phyloP scores from a whole-genome alignment of 805 yeast species.

The Allodekkera sacchari region DNA sequence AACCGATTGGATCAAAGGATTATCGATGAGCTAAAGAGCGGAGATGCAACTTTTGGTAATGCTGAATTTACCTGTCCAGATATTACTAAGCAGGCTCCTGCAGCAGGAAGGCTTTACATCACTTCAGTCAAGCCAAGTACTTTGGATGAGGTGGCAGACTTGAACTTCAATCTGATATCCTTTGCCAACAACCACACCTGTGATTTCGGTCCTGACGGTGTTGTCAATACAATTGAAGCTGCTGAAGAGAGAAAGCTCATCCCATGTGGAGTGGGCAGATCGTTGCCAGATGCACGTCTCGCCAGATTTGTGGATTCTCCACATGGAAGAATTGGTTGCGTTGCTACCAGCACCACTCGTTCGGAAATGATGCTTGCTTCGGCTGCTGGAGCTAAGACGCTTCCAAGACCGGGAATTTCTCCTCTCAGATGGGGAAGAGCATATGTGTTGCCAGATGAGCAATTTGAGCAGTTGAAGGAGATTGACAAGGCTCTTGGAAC shows the following conservation, averaged over 20 bases:
- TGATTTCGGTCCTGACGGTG: constrained; percentile 21
- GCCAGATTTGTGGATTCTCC: constrained; percentile 19
- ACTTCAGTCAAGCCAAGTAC: constrained; percentile 18
- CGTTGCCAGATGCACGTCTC: constrained; percentile 17
- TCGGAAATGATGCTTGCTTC: constrained; percentile 21
- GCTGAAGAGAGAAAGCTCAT: constrained; percentile 16
- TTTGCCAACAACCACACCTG: constrained; percentile 22
- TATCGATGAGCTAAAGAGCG: constrained; percentile 12
- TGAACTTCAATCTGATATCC: constrained; percentile 17
- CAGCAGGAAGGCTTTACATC: constrained; percentile 18
- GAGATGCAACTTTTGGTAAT: constrained; percentile 20
- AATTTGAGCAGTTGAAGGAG: constrained; percentile 16
- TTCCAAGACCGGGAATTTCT: constrained; percentile 21
- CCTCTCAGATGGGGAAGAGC: constrained; percentile 21
- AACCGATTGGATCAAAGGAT: constrained; percentile 19
- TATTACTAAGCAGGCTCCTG: constrained; percentile 18
- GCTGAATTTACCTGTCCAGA: constrained; percentile 24
- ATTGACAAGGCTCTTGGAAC: constrained; percentile 23
- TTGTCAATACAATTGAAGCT: constrained; percentile 18
- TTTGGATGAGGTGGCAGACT: constrained; percentile 18
- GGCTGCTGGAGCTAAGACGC: constrained; percentile 18
- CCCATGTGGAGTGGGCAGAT: constrained; percentile 21
- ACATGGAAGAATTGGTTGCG: constrained; percentile 21
- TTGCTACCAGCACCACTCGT: constrained; percentile 18
- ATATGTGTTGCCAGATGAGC: constrained; percentile 19